phyloP scores from a whole-genome alignment of 2,329 filamentous ascomycete genomes.

The Fusarium continuum region DNA sequence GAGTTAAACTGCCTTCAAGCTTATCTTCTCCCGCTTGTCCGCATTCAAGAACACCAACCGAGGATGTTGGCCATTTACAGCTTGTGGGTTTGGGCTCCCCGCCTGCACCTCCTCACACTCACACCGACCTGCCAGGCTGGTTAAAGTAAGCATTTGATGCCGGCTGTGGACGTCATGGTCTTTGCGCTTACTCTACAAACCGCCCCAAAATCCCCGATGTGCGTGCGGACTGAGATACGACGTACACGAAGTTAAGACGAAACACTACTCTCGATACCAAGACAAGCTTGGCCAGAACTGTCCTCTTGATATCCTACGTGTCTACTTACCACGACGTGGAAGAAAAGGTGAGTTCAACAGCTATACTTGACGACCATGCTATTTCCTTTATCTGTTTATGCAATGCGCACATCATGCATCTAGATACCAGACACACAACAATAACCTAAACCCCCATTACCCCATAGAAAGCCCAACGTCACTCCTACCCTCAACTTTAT shows the following conservation, averaged over 20 bases:
- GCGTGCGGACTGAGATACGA: neutral
- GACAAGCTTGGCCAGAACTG: neutral
- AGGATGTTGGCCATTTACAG: neutral
- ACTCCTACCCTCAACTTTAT: neutral
- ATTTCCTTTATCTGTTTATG: neutral
- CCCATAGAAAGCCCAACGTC: neutral
- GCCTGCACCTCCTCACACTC: too few relatives aligned
- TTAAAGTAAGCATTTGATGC: neutral
- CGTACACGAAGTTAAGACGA: neutral
- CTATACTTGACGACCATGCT: neutral
- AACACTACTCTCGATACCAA: neutral
- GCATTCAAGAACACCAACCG: conserved; percentile 9
- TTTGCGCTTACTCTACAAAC: conserved; percentile 4
- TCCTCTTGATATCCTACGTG: neutral
- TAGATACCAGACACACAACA: neutral
- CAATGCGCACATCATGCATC: neutral
- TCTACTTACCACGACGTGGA: neutral
- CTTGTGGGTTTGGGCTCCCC: too few relatives aligned
- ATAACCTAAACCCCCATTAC: neutral
- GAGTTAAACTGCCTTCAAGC: neutral
- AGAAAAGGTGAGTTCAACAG: neutral
- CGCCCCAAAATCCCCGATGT: neutral
- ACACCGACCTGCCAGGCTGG: neutral
- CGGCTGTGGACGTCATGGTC: conserved; percentile 4
- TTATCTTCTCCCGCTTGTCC: conserved; percentile 16